phyloP scores from a whole-genome alignment of 768 basidiomycete genomes.

The Mycena chlorophos region DNA sequence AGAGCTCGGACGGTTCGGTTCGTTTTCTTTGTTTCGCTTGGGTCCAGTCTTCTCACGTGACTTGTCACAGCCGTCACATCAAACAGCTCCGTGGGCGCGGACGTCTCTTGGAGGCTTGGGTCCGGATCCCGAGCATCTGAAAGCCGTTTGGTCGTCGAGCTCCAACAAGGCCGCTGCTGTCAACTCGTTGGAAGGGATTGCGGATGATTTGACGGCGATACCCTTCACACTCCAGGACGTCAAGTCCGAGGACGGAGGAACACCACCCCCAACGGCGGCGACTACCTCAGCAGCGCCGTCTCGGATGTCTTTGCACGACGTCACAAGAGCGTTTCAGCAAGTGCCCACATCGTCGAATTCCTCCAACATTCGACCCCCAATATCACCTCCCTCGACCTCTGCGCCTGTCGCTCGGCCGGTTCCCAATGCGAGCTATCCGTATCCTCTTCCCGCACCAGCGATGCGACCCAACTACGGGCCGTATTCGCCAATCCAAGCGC shows the following conservation, averaged over 20 bases:
- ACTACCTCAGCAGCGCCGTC: constrained; percentile 59
- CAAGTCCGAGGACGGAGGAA: constrained; percentile 83
- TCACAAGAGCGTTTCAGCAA: constrained; percentile 84
- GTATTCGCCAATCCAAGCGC: constrained; percentile 74
- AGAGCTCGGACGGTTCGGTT: constrained; percentile 57
- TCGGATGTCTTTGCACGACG: constrained; percentile 79
- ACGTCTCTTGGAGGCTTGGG: constrained; percentile 53
- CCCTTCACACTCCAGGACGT: constrained; percentile 84
- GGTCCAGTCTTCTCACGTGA: constrained; percentile 7
- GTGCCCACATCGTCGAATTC: constrained; percentile 64
- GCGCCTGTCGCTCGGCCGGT: constrained; percentile 51
- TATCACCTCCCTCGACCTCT: constrained; percentile 51
- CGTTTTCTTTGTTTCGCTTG: constrained; percentile 25
- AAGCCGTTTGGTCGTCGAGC: constrained; percentile 81
- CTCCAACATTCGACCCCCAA: constrained; percentile 47
- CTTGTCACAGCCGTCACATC: constrained; percentile 45
- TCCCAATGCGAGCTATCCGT: constrained; percentile 29
- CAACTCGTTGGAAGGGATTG: constrained; percentile 83
- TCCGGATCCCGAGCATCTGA: constrained; percentile 83
- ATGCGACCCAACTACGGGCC: constrained; percentile 58
- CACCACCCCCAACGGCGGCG: constrained; percentile 62
- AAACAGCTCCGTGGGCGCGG: constrained; percentile 54
- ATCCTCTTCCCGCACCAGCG: constrained; percentile 44
- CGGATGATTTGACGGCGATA: constrained; percentile 76
- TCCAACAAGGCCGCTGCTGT: constrained; percentile 69